Evolutionary conservation across 2,329 filamentous ascomycete genomes (phyloP), one percentile per base, ranked within the genome.

Genomic region (Arthrinium phaeospermum): DNA sequence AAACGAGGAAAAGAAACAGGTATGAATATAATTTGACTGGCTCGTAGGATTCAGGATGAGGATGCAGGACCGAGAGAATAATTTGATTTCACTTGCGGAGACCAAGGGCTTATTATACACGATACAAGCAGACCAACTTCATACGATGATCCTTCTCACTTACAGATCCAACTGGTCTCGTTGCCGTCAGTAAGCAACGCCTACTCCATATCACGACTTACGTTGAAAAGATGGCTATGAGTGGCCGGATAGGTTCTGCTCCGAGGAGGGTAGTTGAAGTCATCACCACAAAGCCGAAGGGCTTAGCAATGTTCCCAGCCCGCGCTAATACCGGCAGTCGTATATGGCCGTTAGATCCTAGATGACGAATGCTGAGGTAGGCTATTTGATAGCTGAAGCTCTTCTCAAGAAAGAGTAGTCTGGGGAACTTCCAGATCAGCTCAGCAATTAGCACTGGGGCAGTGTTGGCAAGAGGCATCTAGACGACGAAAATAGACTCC

Each of bases 1-100:
- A 74, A 74, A 73, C 46, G 45, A 16, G 67, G 44, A 61, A 74
- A 49, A 72, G 13, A 71, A 69, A 70, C 51, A 51, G 45, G 45
- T 22, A 74, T 67, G 68, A 46, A 74, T 73, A 4, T 41, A 3
- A 10, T n/a, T 7, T 41, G 19, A 3, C 14, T 19, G 22, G 34
- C 41, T 41, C 34, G 14, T 30, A 19, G 14, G 30, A 37, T 37
- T 64, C 30, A 19, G 8, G n/a, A 19, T 37, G 57, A 64, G 10
- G 57, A 41, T 64, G 34, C 57, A 24, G 30, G 34, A 64, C n/a
- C 30, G 34, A 64, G 57, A 64, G 57, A 64, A 64, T 24, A 10
- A 22, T 1, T n/a, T n/a, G 19, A n/a, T 41, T n/a, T 61, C 24
- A 41, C 13, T 14, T 22, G 3, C 57, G 34, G 10, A 41, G 19